Evolutionary conservation across 495 filamentous ascomycete species (phyloP).

Genomic region (Xylaria bambusicola): DNA sequence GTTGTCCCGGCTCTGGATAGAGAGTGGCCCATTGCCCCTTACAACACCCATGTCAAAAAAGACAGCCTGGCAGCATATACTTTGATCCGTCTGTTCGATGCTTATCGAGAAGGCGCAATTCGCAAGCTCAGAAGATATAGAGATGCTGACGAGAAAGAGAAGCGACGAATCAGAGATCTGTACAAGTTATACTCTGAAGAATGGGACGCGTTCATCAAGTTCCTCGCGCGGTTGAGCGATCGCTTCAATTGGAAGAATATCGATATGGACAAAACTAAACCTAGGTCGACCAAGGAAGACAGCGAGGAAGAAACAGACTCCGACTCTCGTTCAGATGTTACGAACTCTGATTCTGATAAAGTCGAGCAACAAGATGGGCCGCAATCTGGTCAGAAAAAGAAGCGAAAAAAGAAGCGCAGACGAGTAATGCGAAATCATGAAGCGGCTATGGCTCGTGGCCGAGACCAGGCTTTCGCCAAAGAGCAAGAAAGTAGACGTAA

Average conservation of each 20-base stretch:
- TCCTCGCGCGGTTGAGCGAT: conserved; percentile 25
- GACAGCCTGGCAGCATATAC: conserved; percentile 16
- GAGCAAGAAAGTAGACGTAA: conserved; percentile 53
- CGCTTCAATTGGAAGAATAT: conserved; percentile 25
- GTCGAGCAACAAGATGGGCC: conserved; percentile 19
- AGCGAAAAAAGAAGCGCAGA: conserved; percentile 50
- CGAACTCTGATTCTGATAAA: conserved; percentile 10
- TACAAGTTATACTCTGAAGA: not conserved
- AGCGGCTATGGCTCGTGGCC: conserved; percentile 49
- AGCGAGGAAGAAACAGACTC: not conserved
- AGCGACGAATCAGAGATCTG: conserved; percentile 3
- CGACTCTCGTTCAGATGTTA: conserved; percentile 7
- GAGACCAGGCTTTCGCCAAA: conserved; percentile 44
- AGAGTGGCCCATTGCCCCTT: conserved; percentile 20
- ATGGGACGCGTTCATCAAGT: conserved; percentile 11
- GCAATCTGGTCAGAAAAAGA: not conserved
- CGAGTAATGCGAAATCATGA: conserved; percentile 49
- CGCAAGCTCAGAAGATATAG: conserved; percentile 21
- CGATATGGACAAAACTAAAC: not conserved
- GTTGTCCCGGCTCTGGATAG: conserved; percentile 2
- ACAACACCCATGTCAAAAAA: conserved; percentile 15
- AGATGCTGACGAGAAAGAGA: conserved; percentile 15
- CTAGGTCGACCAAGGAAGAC: too few species aligned
- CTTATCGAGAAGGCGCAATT: conserved; percentile 5
- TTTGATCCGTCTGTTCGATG: conserved; percentile 27